phyloP scores from a whole-genome alignment of 2,329 filamentous ascomycete genomes.

The Ceratocystis lukuohia region DNA sequence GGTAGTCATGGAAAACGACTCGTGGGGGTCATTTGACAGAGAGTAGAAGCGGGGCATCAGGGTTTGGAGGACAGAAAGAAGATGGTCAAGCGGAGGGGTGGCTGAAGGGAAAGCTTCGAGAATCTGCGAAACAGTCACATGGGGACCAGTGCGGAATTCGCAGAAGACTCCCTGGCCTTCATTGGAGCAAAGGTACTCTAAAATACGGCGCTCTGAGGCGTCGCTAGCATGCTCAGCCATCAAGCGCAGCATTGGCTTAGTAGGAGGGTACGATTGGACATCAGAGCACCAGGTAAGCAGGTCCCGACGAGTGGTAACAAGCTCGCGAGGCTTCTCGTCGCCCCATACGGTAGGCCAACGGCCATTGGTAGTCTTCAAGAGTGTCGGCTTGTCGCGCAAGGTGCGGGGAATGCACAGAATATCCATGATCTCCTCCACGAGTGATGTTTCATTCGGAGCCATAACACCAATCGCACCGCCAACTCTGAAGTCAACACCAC shows the following conservation, averaged over 20 bases:
- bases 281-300: slow-evolving; percentile 94
- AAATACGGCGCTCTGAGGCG: slow-evolving; percentile 73
- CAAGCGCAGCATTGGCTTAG: slow-evolving; percentile 71
- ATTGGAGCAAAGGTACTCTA: slow-evolving; percentile 71
- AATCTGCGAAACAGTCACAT: slow-evolving; percentile 74
- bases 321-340: slow-evolving; percentile 67
- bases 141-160: slow-evolving; percentile 78
- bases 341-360: slow-evolving; percentile 98
- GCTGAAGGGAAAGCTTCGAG: slow-evolving; percentile 84
- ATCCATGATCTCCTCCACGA: slow-evolving; percentile 77
- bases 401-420: slow-evolving; percentile 67
- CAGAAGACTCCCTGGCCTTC: slow-evolving; percentile 90
- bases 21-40: slow-evolving; percentile 85
- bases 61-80: slow-evolving; percentile 68
- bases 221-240: slow-evolving; percentile 74
- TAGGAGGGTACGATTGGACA: slow-evolving; percentile 82
- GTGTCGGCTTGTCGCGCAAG: slow-evolving; percentile 69
- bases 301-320: slow-evolving; percentile 82
- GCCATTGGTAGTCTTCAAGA: slow-evolving; percentile 63
- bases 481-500: slow-evolving; percentile 82
- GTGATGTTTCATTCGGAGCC: slow-evolving; percentile 64
- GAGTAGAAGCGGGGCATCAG: slow-evolving; percentile 99
- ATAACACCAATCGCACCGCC: slow-evolving; percentile 90
- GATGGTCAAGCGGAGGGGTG: slow-evolving; percentile 69
- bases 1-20: slow-evolving; percentile 45